Conservation (phyloP, 805 yeast species). For the Cyberlindnera xishuangbannaensis region DNA sequence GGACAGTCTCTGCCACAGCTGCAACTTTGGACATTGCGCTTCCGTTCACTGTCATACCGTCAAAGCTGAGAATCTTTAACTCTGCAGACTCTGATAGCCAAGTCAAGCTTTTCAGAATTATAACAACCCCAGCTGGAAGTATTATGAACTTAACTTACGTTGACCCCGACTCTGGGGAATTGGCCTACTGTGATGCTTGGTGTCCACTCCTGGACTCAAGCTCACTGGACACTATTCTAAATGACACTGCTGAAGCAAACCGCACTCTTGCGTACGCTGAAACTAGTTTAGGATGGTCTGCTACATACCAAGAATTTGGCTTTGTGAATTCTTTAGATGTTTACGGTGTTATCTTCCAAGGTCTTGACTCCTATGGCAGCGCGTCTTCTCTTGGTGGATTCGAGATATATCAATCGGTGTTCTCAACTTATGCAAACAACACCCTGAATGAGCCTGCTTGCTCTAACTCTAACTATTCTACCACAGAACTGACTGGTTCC, state of each 20-base stretch:
- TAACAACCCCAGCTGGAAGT: slow-evolving; percentile 75
- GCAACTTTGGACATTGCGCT: slow-evolving; percentile 65
- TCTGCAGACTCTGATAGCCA: slow-evolving; percentile 40
- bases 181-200: slow-evolving; percentile 73
- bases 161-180: slow-evolving; percentile 61
- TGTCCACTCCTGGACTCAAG: slow-evolving; percentile 62
- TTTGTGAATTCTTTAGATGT: slow-evolving; percentile 66
- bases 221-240: slow-evolving; percentile 24
- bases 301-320: slow-evolving; percentile 72
- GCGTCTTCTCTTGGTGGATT: slow-evolving; percentile 68
- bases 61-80: slow-evolving; percentile 68
- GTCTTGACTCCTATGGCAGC: slow-evolving; percentile 63
- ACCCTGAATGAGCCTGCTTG: slow-evolving; percentile 66
- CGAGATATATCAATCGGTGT: slow-evolving; percentile 52
- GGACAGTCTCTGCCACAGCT: slow-evolving; percentile 46
- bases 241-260: slow-evolving; percentile 5
- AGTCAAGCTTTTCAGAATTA: slow-evolving; percentile 60
- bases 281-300: slow-evolving; percentile 31
- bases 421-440: slow-evolving; percentile 68
- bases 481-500: slow-evolving; percentile 25
- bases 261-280: slow-evolving; percentile 23
- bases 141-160: slow-evolving; percentile 88
- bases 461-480: slow-evolving; percentile 23
- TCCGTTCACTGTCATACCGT: slow-evolving; percentile 54
- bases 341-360: slow-evolving; percentile 53